Evolutionary conservation across 2,329 filamentous ascomycete species (phyloP), one percentile per base, ranked within the genome.

Genomic region (Colletotrichum falcatum): DNA sequence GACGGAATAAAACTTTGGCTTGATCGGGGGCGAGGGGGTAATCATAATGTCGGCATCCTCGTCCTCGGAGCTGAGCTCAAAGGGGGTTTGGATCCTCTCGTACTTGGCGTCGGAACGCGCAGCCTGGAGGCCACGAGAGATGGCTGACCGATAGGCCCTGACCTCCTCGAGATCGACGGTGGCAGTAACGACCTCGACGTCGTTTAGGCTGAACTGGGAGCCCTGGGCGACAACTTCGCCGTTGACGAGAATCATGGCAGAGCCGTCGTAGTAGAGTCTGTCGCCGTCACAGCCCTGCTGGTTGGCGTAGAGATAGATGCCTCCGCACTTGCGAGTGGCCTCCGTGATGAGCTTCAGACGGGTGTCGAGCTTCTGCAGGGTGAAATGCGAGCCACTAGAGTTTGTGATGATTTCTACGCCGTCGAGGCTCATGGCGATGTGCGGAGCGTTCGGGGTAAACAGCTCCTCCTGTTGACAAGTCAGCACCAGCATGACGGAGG

Each of bases 341-440:
- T 93, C 89, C 18, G 82, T 82, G 70, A 94, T 93, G 18, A 94
- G 81, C 30, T 87, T 83, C 35, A 94, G 81, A 18, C 90, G 84
- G 0, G 82, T 86, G 73, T 92, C 83, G 1, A 94, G 85, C 77
- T 94, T 94, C 16, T 88, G 84, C 23, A 80, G 72, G 23, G 74
- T 74, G 75, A 90, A 89, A 77, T 95, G 93, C 16, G 85, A 89
- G 8, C 90, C 92, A 63, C 86, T 90, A 3, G 86, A 89, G 78
- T 95, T 95, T 11, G 89, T 89, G 72, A 93, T 87, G 65, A 94
- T 90, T 76, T 94, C 93, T 7, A 89, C 88, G 5, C 93, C 93
- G 74, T 71, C 69, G n/a, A 71, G 23, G 82, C 70, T 67, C 74
- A 76, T 76, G 54, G 59, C 67, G 28, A 74, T 75, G 42, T 76